phyloP scores from a whole-genome alignment of 257 asterid genomes.

The Rehmannia glutinosa region DNA sequence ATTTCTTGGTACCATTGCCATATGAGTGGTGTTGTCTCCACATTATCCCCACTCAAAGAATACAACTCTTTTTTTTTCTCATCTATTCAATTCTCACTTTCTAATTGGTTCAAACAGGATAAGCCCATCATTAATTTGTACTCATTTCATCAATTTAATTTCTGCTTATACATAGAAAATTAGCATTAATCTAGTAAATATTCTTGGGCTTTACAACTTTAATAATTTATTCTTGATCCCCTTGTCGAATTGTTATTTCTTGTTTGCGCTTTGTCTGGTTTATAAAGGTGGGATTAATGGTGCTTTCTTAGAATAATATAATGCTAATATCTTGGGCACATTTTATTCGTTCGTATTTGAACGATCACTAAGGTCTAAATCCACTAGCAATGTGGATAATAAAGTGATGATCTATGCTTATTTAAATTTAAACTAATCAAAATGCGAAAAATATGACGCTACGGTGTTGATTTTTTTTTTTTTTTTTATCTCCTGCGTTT shows the following conservation, averaged over 20 bases:
- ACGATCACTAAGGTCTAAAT: slow-evolving; percentile 24
- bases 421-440: neutral
- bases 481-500: neutral
- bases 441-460: neutral
- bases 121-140: slow-evolving; percentile 30
- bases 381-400: slow-evolving; percentile 34
- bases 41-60: slow-evolving; percentile 39
- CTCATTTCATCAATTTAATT: slow-evolving; percentile 12
- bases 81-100: slow-evolving; percentile 1
- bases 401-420: neutral
- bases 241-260: slow-evolving; percentile 18
- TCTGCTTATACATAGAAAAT: neutral
- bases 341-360: slow-evolving; percentile 24
- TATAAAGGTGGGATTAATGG: slow-evolving; percentile 15
- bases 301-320: slow-evolving; percentile 12
- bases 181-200: slow-evolving; percentile 2
- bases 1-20: too few relatives aligned
- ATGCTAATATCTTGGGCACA: slow-evolving; percentile 23
- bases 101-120: slow-evolving; percentile 45
- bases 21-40: slow-evolving; percentile 32
- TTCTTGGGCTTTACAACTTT: slow-evolving; percentile 12
- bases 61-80: neutral
- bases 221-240: neutral
- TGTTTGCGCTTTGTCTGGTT: slow-evolving; percentile 3
- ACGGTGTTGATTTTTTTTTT: neutral